A percentile compares a stretch with the other conserved stretches of the same genome.
Evolutionary conservation across 1,139 yeast species (phyloP).

Genomic region (Taphrina pruni): DNA sequence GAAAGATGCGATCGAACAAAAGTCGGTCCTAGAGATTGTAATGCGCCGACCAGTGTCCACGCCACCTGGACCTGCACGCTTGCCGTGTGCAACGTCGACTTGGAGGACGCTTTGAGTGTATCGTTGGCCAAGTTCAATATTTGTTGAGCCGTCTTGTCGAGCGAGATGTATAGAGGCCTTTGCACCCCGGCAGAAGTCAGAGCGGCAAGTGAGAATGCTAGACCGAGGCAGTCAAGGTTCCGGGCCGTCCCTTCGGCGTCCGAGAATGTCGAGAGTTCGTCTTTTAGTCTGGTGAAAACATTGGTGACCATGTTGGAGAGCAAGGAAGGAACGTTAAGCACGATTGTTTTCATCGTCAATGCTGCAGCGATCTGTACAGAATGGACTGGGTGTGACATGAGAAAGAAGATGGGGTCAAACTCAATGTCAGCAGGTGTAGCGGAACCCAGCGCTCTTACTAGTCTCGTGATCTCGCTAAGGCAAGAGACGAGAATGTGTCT

Average conservation of each 20-base stretch:
- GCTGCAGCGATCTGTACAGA: conserved; percentile 47
- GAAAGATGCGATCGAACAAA: conserved; percentile 74
- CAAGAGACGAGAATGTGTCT: conserved; percentile 49
- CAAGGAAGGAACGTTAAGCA: conserved; percentile 48
- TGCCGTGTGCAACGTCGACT: conserved; percentile 26
- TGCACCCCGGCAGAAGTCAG: conserved; percentile 49
- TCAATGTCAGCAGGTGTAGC: conserved; percentile 48
- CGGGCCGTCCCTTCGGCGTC: conserved; percentile 44
- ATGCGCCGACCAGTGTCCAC: conserved; percentile 79
- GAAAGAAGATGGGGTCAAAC: conserved; percentile 43
- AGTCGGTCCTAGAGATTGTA: conserved; percentile 71
- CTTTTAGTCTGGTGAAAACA: conserved; percentile 48
- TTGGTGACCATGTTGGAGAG: conserved; percentile 48
- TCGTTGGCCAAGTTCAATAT: conserved; percentile 50
- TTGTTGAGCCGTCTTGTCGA: conserved; percentile 50
- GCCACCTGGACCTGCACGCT: conserved; percentile 48
- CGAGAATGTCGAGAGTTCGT: conserved; percentile 48
- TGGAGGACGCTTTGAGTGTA: conserved; percentile 32
- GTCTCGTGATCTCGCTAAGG: conserved; percentile 48
- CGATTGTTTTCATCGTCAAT: conserved; percentile 42
- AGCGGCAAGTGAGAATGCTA: conserved; percentile 49
- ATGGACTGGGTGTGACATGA: conserved; percentile 47
- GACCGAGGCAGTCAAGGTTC: conserved; percentile 48
- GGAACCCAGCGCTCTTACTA: conserved; percentile 50
- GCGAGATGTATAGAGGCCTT: conserved; percentile 51